Base-by-base conservation (phyloP, 2,329 filamentous ascomycete genomes). In the Trichoderma koningii region DNA sequence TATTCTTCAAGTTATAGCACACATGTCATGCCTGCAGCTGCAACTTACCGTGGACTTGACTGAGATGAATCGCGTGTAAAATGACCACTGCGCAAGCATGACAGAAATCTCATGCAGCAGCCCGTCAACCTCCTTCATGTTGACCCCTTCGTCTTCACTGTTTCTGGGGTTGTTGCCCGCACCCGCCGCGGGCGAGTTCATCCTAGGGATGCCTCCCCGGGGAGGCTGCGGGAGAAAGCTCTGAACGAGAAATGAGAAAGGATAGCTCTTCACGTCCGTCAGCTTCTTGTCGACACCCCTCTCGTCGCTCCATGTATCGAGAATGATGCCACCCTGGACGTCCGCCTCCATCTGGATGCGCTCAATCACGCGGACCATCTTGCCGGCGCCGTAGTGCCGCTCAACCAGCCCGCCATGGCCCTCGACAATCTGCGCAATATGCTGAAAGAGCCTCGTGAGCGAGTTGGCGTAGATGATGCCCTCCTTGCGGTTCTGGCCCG, bases 211-310 rank as follows among this genome's bases (percentile, higher is more conserved):
- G 1, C 86, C 86, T 12, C 78, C 76, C 6, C 85, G 81, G 67
- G 89, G 89, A 65, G 92, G 89, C 34, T 85, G 82, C 0, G 91
- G 87, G 53, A 97, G 76, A 75, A 97, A 97, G 78, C 93, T 97
- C 77, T 97, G 93, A 0, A 98, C 93, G 51, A 99, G 80, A 74
- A 99, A 99, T 0, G 93, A 97, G 76, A 97, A 99, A 0, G 95
- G 93, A 74, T 99, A 99, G 63, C 93, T 97, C 79, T 96, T 98
- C 76, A 97, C 92, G 73, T 99, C 95, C 3, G 91, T 98, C 67
- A 99, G 81, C 73, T 90, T 92, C 71, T 94, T 87, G 73, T 94
- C 91, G 55, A 99, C 87, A 66, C 82, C 85, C 66, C 93, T 86
- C 73, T 98, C 94, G 69, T 99, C 95, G 63, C 88, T 89, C 93